Base-by-base conservation (phyloP, 139 green algal genomes). In the Astrephomene gubernaculifera region DNA sequence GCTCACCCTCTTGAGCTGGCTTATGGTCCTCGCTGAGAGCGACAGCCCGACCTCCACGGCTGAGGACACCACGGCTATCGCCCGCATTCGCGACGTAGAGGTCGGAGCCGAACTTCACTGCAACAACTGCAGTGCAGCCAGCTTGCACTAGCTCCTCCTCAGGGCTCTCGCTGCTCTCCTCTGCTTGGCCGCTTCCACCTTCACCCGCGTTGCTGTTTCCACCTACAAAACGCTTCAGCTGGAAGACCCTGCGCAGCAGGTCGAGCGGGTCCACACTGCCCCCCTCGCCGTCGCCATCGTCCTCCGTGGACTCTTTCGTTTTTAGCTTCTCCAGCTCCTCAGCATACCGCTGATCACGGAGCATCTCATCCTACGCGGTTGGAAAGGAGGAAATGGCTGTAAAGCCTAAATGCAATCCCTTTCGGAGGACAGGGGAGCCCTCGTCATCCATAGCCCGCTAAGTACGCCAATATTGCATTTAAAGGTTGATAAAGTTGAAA, bases 51-150 rank as follows among this genome's bases (percentile, higher is more conserved):
- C 90, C 92, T 14, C 52, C 88, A 0, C 91, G 80, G 84, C 91
- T 96, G 19, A 99, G 85, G 29, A 99, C 95, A 4, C 95, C 96
- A 3, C 96, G 88, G 31, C 90, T 96, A 89, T 99, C 96, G 24
- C 96, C 96, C 9, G 96, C 96, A 82, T 99, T 99, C 25, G 96
- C 96, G 36, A 99, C 96, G 71, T 91, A 96, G 24, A 99, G 88
- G 2, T 93, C 85, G 53, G 89, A 90, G 29, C 89, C 89, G 54
- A 87, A 82, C 54, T 98, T 88, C 25, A 98, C 86, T 5, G 95
- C 96, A 36, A 98, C 95, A 41, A 98, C 95, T 35, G 96, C 96
- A 12, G 96, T 98, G 88, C 95, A 97, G 4, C 96, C 95, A 49
- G 91, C 91, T 83, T 94, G 91, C 44, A 94, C 87, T 6, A 88